phyloP scores from a whole-genome alignment of 2,329 filamentous ascomycete genomes.

The Aspergillus nomiae region DNA sequence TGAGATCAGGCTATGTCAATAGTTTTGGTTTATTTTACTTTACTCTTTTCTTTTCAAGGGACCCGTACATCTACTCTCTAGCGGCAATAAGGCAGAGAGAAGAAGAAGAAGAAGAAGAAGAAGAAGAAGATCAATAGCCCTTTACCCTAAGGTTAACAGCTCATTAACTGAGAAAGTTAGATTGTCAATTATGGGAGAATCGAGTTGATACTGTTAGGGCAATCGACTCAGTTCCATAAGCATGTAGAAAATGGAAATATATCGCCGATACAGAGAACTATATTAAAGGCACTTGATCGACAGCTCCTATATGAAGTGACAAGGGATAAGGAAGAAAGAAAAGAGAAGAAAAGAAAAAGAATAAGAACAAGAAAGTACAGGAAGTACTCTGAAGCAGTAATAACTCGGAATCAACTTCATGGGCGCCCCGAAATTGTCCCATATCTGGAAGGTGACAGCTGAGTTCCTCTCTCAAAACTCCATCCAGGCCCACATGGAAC shows the following conservation, averaged over 20 bases:
- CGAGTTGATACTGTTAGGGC: slow-evolving; percentile 4
- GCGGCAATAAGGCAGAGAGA: not conserved
- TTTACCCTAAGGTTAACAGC: not conserved
- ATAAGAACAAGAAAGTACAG: not conserved
- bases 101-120: not conserved
- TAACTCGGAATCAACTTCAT: not conserved
- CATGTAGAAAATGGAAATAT: not conserved
- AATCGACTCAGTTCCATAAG: slow-evolving; percentile 8
- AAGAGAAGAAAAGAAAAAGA: not conserved
- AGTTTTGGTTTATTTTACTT: not conserved
- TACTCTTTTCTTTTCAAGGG: not conserved
- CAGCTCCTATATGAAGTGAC: not conserved
- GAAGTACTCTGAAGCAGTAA: not conserved
- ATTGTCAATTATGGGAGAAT: not conserved
- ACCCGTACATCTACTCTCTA: not conserved
- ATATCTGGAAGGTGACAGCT: slow-evolving; percentile 16
- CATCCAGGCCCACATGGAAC: not conserved
- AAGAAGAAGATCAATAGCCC: not conserved
- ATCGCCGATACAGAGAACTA: not conserved
- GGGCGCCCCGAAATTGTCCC: not conserved
- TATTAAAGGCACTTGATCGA: not conserved
- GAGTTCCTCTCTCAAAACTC: slow-evolving; percentile 12
- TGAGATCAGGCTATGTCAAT: not conserved
- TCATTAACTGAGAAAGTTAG: not conserved
- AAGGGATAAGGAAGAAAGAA: not conserved